Evolutionary conservation across 306 rosid species (phyloP), one percentile per base, ranked within the genome.

Genomic region (Acacia confusa): DNA sequence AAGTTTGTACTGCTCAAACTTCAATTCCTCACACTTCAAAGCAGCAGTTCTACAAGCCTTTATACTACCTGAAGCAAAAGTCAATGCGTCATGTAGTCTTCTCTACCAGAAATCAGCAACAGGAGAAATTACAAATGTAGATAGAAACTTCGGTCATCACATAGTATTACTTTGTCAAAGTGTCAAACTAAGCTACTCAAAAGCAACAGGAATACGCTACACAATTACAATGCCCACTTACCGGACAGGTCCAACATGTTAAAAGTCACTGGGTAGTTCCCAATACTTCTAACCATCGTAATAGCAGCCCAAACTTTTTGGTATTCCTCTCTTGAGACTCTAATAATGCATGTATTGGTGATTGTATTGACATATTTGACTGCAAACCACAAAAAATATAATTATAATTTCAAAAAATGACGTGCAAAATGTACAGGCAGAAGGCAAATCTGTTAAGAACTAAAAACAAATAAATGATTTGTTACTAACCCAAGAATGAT

Each of bases 321-420:
- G 79, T 91, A 78, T 34, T 92, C 97, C 78, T 93, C 93, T 58
- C 96, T 93, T 6, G 94, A 86, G 75, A 83, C 84, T 83, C 94
- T 85, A 82, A 93, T 83, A 43, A 95, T 89, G 75, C 97, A 93
- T 44, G 90, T 17, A 88, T 87, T 95, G 15, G 97, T 93, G 43
- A 91, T 92, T 52, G 92, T 90, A 85, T 93, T 93, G 78, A 92
- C 96, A 84, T 93, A 86, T 87, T 88, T 93, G 7, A 95, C 94
- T 92, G 74, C 74, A 88, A 77, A 73, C 20, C 74, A 14, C 34
- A 52, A 63, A 3, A 80, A 15, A 6, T 44, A 63, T n/a, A 0
- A 61, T 48, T 27, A 8, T 55, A 27, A 55, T 55, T 24, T 16
- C 80, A 47, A 9, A 74, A 25, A 40, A 15, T 12, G 61, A 45